These are phyloP conservation scores for Murraya paniculata DNA, from an alignment of 345 rosid species.

Conservation along the genomic window DNA sequence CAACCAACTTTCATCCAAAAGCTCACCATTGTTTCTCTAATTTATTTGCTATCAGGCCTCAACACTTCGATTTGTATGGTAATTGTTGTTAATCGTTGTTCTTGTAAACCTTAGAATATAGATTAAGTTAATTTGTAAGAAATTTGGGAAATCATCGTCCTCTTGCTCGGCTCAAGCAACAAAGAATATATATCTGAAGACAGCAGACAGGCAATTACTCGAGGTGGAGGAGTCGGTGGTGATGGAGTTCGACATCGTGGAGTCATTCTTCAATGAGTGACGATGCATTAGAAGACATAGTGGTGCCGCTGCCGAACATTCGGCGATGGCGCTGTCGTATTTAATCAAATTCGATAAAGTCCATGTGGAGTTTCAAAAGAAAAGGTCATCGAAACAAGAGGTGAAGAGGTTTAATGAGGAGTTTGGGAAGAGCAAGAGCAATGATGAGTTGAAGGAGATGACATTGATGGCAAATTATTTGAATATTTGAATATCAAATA, in stretches of 20 bases:
- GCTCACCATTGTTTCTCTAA: no score
- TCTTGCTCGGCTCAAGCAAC: no score
- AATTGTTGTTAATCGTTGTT: no score
- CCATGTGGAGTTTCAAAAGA: slow-evolving; percentile 14
- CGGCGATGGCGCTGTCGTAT: not conserved
- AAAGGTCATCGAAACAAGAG: not conserved
- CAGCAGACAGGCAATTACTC: slow-evolving; percentile 19
- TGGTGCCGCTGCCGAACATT: slow-evolving; percentile 29
- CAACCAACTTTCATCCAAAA: no score
- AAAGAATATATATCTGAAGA: slow-evolving; percentile 23
- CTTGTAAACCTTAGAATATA: no score
- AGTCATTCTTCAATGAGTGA: slow-evolving; percentile 22
- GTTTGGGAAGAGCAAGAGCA: slow-evolving; percentile 4
- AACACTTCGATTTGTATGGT: no score
- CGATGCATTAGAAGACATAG: not conserved
- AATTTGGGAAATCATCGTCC: no score
- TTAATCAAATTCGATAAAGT: slow-evolving; percentile 27
- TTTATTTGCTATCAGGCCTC: no score
- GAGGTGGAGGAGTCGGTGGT: no score
- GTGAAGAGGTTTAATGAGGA: slow-evolving; percentile 3
- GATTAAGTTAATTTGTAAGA: not conserved
- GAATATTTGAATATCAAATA: no score
- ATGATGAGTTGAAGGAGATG: slow-evolving; percentile 27
- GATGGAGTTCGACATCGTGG: not conserved
- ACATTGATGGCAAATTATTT: no score